Base-by-base conservation (phyloP, 2,329 filamentous ascomycete species). In the Aspergillus brunneoviolaceus region DNA sequence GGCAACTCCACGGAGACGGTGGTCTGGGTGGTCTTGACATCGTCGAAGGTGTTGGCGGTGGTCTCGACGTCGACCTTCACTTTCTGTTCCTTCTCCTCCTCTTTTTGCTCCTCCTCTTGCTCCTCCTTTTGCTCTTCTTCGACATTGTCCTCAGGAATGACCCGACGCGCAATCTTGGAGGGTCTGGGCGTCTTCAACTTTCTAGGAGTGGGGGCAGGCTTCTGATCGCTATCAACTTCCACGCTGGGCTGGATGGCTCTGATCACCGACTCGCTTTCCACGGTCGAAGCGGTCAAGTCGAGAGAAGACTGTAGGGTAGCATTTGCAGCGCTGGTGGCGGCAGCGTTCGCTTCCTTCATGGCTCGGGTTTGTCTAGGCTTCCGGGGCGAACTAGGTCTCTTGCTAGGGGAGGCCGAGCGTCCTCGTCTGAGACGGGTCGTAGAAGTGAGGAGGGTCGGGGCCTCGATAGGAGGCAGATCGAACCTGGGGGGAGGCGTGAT, bases 401-500 rank as follows among this genome's bases (percentile, higher is more conserved):
- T 83, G 67, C 77, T 81, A 11, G 84, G 83, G 3, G 83, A 85
- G n/a, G 76, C 78, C 7, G 87, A 89, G 66, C 87, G 83, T 49
- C 85, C 79, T 53, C 83, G 81, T 61, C 87, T 81, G 55, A 78
- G 76, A 63, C 83, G 80, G 31, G 71, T 63, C 19, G 70, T 61
- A 12, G 72, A 65, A 35, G 53, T 49, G 53, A 70, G 63, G 35
- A 68, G 67, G 56, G 63, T 65, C 23, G 68, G 67, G 60, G 69
- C 72, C 60, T 82, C 79, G 54, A 77, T 75, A 49, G 78, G 77
- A 21, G 83, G 78, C 31, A 87, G 65, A 55, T 90, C 87, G 71
- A 90, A 96, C 67, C 87, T 89, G 23, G 95, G 95, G 50, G 95
- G 95, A 25, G 91, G 87, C 16, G 85, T 79, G 66, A 97, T 96